These are phyloP conservation scores for Fusarium sp. DNA, from an alignment of 2,329 filamentous ascomycete genomes.

Conservation along the genomic window DNA sequence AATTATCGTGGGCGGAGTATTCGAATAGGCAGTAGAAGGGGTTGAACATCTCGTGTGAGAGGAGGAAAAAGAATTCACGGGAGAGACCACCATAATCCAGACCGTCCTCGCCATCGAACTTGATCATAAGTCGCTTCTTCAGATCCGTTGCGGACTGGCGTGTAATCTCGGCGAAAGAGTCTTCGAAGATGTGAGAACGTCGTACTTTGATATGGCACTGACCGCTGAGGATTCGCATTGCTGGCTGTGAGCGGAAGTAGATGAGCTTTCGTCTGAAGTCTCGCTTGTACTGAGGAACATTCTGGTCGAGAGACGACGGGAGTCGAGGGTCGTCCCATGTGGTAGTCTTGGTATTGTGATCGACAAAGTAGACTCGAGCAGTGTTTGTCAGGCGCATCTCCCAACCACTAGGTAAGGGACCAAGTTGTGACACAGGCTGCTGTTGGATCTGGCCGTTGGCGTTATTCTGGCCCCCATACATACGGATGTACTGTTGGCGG, in stretches of 20 bases:
- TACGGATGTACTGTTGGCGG: constrained; percentile 96
- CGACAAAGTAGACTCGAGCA: constrained; percentile 97
- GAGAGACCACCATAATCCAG: constrained; percentile 98
- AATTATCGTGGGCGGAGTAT: constrained; percentile 99
- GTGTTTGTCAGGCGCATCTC: constrained; percentile 99
- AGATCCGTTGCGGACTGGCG: constrained; percentile 94
- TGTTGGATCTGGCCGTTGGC: constrained; percentile 92
- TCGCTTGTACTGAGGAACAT: constrained; percentile 99
- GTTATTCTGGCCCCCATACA: constrained; percentile 92
- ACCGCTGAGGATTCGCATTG: constrained; percentile 92
- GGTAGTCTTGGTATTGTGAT: constrained; percentile 99
- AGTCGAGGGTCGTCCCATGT: constrained; percentile 98
- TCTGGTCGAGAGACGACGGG: constrained; percentile 96
- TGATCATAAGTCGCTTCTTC: constrained; percentile 99
- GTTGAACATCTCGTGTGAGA: constrained; percentile 99
- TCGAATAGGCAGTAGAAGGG: constrained; percentile 99
- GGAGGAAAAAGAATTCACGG: constrained; percentile 98
- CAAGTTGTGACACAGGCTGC: constrained; percentile 96
- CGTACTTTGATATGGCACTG: constrained; percentile 99
- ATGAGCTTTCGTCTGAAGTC: constrained; percentile 98
- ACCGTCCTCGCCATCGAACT: constrained; percentile 98
- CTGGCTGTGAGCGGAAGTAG: constrained; percentile 98
- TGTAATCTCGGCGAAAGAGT: constrained; percentile 98
- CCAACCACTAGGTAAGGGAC: constrained; percentile 96
- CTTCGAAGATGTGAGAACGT: constrained; percentile 97